Base-by-base conservation (phyloP, 129 eudicot genomes). In the Heracleum sosnowskyi region DNA sequence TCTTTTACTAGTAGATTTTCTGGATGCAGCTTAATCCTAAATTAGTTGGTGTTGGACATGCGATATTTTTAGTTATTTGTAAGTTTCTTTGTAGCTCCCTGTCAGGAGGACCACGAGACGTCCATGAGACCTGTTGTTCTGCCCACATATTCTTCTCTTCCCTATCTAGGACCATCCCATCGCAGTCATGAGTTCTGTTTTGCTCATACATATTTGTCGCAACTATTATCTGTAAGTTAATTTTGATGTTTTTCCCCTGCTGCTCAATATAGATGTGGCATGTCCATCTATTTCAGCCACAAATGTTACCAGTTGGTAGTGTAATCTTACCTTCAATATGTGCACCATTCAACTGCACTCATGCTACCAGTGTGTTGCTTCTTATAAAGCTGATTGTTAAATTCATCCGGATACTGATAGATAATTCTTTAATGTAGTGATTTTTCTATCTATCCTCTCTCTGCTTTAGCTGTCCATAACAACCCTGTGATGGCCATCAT, bases 141-240 rank as follows among this genome's bases (percentile, higher is more conserved):
- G 68, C 68, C 68, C 68, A n/a, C 68, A 60, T 11, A 7, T 26
- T 60, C 28, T 26, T 26, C 68, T 60, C 28, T 26, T 26, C 68
- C 68, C 68, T n/a, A 10, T 60, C 33, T 60, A 60, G 68, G 68
- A 60, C 68, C 68, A 57, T 57, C 31, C 64, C 64, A 60, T 60
- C 17, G 26, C 26, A 60, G 29, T 60, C 34, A 9, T 57, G 33
- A n/a, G 33, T 57, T 57, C 66, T n/a, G 66, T n/a, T 9, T 29
- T n/a, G 33, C 33, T 11, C 11, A 57, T 57, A 10, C n/a, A 57
- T n/a, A 57, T 57, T 22, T 9, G 10, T 31, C 39, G 71, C 39
- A 31, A 31, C 24, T 31, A 31, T 28, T 28, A 28, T 31, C 20
- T 31, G 39, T 33, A 31, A 64, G 34, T 33, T 15, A 64, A 64